A percentile compares a stretch with the other conserved stretches of the same genome.
Evolutionary conservation across 352 stramenopile genomes (phyloP).

Genomic region (Pythium sp.): DNA sequence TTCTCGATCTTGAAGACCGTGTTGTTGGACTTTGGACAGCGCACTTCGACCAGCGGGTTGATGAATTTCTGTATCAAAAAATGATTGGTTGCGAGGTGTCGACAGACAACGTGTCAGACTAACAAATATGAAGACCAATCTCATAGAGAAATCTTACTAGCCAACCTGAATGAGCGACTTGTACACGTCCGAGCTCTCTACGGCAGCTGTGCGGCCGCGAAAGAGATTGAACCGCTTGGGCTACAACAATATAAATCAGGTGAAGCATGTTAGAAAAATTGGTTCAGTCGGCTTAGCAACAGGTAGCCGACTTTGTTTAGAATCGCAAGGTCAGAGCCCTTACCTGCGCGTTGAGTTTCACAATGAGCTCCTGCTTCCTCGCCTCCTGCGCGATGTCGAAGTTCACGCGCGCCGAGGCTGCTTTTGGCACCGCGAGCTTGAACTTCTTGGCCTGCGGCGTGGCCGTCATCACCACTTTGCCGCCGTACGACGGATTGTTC

Average conservation of each 20-base stretch:
- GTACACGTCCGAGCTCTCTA: constrained; percentile 30
- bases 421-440: constrained; percentile 43
- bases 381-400: constrained; percentile 74
- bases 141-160: background rate
- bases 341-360: constrained; percentile 56
- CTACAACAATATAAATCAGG: constrained; percentile 11
- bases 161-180: constrained; percentile 48
- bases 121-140: background rate
- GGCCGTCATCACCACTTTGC: constrained; percentile 55
- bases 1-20: constrained; percentile 80
- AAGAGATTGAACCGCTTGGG: constrained; percentile 53
- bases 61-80: constrained; percentile 66
- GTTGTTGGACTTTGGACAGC: constrained; percentile 60
- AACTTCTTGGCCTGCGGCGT: constrained; percentile 47
- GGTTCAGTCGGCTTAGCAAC: background rate
- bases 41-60: constrained; percentile 71
- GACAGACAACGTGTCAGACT: background rate
- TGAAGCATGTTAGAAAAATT: background rate
- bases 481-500: constrained; percentile 56
- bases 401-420: constrained; percentile 35
- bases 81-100: background rate
- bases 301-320: background rate
- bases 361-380: constrained; percentile 69
- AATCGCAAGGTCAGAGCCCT: no score
- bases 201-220: constrained; percentile 28